Evolutionary conservation across 106 monocot genomes (phyloP).

Genomic region (Acorus calamus): DNA sequence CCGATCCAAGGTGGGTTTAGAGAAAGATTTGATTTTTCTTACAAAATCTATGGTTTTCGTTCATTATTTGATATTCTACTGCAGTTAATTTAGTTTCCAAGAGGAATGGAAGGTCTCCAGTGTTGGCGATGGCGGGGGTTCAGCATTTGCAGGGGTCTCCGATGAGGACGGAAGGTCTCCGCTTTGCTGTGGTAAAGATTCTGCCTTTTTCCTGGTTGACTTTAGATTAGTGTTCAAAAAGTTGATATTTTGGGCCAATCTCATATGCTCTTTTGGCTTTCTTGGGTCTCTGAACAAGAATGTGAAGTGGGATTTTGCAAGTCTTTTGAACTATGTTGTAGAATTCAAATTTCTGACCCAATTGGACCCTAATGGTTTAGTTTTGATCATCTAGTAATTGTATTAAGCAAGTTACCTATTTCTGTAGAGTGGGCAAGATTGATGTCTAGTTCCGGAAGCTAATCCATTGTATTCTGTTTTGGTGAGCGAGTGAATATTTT

Average conservation of each 20-base stretch:
- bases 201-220: background rate
- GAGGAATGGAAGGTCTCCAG: slow-evolving; percentile 1
- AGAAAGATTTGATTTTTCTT: background rate
- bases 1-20: slow-evolving; percentile 5
- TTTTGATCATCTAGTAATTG: too few species aligned
- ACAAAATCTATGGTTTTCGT: background rate
- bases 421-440: too few species aligned
- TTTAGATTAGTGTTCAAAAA: background rate
- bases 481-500: too few species aligned
- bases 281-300: too few species aligned
- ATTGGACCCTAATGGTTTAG: too few species aligned
- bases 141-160: slow-evolving; percentile 22
- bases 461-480: too few species aligned
- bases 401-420: too few species aligned
- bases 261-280: background rate
- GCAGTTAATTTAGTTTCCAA: background rate
- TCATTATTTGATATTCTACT: background rate
- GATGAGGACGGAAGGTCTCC: slow-evolving; percentile 20
- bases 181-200: slow-evolving; percentile 29
- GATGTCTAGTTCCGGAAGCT: too few species aligned
- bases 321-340: too few species aligned
- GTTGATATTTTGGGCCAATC: background rate
- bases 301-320: too few species aligned
- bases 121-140: slow-evolving; percentile 2
- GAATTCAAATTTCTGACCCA: too few species aligned